These are phyloP conservation scores for Colletotrichum scovillei DNA, from an alignment of 2,329 filamentous ascomycete genomes.

Conservation along the genomic window DNA sequence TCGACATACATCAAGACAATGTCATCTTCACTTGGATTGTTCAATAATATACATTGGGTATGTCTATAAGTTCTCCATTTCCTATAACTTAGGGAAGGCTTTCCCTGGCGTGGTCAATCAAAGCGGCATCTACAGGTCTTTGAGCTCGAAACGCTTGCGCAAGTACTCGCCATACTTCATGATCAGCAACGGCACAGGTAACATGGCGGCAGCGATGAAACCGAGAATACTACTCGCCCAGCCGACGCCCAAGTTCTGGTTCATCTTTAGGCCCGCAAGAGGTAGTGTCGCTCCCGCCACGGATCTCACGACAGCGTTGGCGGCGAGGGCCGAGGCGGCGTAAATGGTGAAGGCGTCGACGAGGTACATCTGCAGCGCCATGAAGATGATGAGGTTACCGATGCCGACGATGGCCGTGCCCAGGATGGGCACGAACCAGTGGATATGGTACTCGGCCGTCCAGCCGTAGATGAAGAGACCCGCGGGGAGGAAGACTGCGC, in stretches of 20 bases:
- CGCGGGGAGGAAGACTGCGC: slow-evolving; percentile 33
- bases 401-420: slow-evolving; percentile 61
- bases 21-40: neutral
- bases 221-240: slow-evolving; percentile 39
- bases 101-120: neutral
- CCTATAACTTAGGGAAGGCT: too few relatives aligned
- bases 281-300: slow-evolving; percentile 44
- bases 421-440: slow-evolving; percentile 69
- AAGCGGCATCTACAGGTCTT: slow-evolving; percentile 1
- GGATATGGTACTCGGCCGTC: slow-evolving; percentile 59
- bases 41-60: neutral
- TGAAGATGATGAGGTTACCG: slow-evolving; percentile 57
- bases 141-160: slow-evolving; percentile 13
- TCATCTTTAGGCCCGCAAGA: slow-evolving; percentile 35
- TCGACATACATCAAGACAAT: neutral
- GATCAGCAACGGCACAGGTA: slow-evolving; percentile 58
- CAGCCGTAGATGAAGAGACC: slow-evolving; percentile 43
- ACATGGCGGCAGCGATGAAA: slow-evolving; percentile 57
- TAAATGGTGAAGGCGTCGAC: slow-evolving; percentile 66
- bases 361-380: slow-evolving; percentile 71
- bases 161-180: slow-evolving; percentile 58
- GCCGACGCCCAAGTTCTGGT: slow-evolving; percentile 34
- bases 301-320: slow-evolving; percentile 68
- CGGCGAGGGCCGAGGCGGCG: slow-evolving; percentile 67
- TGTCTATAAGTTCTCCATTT: neutral